phyloP scores from a whole-genome alignment of 129 eudicot genomes.

The Artemisia annua region DNA sequence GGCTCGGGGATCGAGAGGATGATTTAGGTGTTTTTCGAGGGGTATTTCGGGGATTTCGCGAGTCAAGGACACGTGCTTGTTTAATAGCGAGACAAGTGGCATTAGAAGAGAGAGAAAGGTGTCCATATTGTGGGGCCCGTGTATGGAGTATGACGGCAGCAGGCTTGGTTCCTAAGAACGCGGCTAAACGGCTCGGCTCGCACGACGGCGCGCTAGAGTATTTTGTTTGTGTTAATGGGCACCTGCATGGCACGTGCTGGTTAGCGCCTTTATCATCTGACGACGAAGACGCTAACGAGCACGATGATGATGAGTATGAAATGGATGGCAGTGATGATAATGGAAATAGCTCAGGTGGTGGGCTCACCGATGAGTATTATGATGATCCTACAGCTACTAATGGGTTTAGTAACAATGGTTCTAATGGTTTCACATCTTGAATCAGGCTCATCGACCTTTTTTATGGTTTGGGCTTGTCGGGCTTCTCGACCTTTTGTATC shows the following conservation, averaged over 20 bases:
- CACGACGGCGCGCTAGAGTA: conserved; percentile 64
- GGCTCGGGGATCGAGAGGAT: conserved; percentile 40
- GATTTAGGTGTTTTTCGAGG: conserved; percentile 81
- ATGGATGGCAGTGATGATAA: conserved; percentile 24
- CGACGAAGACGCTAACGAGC: conserved; percentile 16
- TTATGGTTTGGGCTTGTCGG: too few relatives aligned
- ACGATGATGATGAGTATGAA: conserved; percentile 27
- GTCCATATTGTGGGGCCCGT: conserved; percentile 80
- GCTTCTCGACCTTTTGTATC: too few relatives aligned
- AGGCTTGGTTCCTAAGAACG: conserved; percentile 53
- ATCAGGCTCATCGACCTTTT: too few relatives aligned
- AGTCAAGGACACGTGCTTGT: conserved; percentile 59
- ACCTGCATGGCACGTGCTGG: conserved; percentile 79
- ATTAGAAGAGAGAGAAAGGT: conserved; percentile 56
- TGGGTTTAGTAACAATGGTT: too few relatives aligned
- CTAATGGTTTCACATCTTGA: too few relatives aligned
- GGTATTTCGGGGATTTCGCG: conserved; percentile 69
- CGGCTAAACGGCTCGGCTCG: conserved; percentile 77
- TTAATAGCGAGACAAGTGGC: conserved; percentile 48
- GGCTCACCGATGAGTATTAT: neutral
- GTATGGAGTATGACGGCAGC: conserved; percentile 86
- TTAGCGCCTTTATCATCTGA: conserved; percentile 56
- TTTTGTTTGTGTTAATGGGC: conserved; percentile 82
- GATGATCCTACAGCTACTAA: neutral
- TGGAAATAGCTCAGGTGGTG: conserved; percentile 14